A percentile compares a stretch with the other conserved stretches of the same genome.
Evolutionary conservation across 108 stramenopile genomes (phyloP).

Genomic region (Cylindrotheca closterium): DNA sequence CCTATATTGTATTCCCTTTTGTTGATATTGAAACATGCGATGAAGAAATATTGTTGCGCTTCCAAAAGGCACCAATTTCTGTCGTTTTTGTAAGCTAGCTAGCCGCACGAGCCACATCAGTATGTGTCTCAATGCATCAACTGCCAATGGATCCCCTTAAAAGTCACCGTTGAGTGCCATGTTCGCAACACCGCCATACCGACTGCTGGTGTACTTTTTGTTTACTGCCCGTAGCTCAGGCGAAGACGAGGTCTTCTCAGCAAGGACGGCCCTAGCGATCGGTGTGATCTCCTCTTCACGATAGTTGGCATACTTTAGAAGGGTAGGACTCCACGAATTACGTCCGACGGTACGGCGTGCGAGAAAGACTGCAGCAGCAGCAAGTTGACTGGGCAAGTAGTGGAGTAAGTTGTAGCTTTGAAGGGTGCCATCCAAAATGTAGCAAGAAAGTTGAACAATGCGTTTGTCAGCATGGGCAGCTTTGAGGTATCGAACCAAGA

Average conservation of each 20-base stretch:
- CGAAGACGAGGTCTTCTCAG: constrained; percentile 47
- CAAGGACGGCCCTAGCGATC: constrained; percentile 73
- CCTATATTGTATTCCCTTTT: too few relatives aligned
- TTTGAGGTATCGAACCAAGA: constrained; percentile 92
- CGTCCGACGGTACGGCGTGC: constrained; percentile 83
- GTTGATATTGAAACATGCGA: neutral
- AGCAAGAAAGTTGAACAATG: constrained; percentile 91
- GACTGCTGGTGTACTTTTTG: constrained; percentile 82
- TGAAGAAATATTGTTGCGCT: constrained; percentile 15
- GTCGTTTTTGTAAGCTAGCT: neutral
- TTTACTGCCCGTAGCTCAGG: constrained; percentile 76
- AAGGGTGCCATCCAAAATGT: constrained; percentile 91
- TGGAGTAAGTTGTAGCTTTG: constrained; percentile 90
- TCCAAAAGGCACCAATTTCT: constrained; percentile 13
- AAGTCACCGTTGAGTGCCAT: constrained; percentile 45
- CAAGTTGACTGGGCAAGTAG: constrained; percentile 88
- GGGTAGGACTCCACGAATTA: constrained; percentile 91
- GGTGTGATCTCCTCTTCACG: constrained; percentile 76
- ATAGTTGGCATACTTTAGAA: constrained; percentile 84
- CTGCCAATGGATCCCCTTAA: constrained; percentile 9
- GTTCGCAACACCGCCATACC: constrained; percentile 81
- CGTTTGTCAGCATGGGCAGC: constrained; percentile 89
- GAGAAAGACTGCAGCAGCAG: constrained; percentile 90
- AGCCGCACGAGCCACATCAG: neutral
- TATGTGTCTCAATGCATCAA: constrained; percentile 1